These are phyloP conservation scores for Hura crepitans DNA, from an alignment of 441 rosid genomes.

Conservation along the genomic window DNA sequence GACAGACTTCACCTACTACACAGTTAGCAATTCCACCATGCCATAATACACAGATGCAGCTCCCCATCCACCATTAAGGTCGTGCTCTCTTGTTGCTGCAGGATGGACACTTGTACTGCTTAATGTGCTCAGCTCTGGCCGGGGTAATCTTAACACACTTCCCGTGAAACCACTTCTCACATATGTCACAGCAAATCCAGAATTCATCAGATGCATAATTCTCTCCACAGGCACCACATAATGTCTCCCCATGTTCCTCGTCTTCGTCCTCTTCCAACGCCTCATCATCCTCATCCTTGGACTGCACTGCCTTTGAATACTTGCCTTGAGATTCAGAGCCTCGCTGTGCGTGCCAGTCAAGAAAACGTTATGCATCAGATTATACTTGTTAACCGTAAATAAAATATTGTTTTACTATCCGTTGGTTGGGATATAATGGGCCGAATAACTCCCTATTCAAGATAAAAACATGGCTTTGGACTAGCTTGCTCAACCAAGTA, in stretches of 20 bases:
- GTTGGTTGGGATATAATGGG: neutral
- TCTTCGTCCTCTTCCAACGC: conserved; percentile 64
- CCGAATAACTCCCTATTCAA: neutral
- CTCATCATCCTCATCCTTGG: conserved; percentile 52
- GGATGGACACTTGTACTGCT: conserved; percentile 83
- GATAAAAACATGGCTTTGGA: neutral
- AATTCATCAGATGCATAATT: conserved; percentile 61
- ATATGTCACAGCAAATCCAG: conserved; percentile 73
- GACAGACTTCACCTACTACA: conserved; percentile 43
- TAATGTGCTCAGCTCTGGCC: conserved; percentile 83
- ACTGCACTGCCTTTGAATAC: conserved; percentile 34
- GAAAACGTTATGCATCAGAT: neutral
- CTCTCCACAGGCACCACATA: conserved; percentile 74
- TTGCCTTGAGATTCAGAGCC: conserved; percentile 49
- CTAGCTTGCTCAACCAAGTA: neutral
- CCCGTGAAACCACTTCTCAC: conserved; percentile 81
- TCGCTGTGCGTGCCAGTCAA: conserved; percentile 34
- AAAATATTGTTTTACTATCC: neutral
- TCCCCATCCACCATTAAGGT: conserved; percentile 33
- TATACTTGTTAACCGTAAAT: neutral
- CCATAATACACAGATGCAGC: conserved; percentile 30
- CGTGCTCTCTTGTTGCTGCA: conserved; percentile 85
- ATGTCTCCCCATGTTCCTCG: conserved; percentile 70
- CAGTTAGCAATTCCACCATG: conserved; percentile 40
- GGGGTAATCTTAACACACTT: conserved; percentile 88